phyloP scores from a whole-genome alignment of 2,329 filamentous ascomycete species.

The Fusarium cicatricum region DNA sequence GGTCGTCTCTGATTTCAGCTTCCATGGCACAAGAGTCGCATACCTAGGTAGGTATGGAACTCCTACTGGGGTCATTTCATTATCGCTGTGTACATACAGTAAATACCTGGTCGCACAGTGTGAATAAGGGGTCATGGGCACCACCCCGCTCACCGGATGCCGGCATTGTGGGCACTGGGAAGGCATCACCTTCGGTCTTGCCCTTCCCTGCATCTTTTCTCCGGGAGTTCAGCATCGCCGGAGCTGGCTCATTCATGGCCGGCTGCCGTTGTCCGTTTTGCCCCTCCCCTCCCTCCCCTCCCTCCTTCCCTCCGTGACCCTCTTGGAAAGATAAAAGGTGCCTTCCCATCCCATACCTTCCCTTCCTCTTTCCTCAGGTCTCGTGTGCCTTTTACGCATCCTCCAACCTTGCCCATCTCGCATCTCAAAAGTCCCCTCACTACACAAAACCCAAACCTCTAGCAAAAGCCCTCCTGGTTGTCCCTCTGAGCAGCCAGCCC shows the following conservation, averaged over 20 bases:
- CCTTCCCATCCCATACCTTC: slow-evolving; percentile 17
- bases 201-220: slow-evolving; percentile 1
- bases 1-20: background rate
- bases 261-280: slow-evolving; percentile 5
- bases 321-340: slow-evolving; percentile 34
- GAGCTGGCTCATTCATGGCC: background rate
- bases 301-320: slow-evolving; percentile 13
- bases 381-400: slow-evolving; percentile 31
- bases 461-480: slow-evolving; percentile 21
- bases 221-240: slow-evolving; percentile 6
- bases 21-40: background rate
- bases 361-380: slow-evolving; percentile 27
- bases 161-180: slow-evolving; percentile 16
- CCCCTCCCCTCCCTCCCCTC: slow-evolving; percentile 15
- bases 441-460: background rate
- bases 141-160: slow-evolving; percentile 6
- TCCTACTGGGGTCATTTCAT: background rate
- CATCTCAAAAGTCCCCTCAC: background rate
- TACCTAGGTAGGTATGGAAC: no score
- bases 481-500: slow-evolving; percentile 15
- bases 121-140: slow-evolving; percentile 10
- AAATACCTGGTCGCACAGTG: slow-evolving; percentile 23
- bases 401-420: slow-evolving; percentile 14
- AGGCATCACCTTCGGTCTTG: slow-evolving; percentile 21
- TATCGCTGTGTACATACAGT: no score